phyloP scores from a whole-genome alignment of 352 stramenopile species.

The Thraustotheca clavata region DNA sequence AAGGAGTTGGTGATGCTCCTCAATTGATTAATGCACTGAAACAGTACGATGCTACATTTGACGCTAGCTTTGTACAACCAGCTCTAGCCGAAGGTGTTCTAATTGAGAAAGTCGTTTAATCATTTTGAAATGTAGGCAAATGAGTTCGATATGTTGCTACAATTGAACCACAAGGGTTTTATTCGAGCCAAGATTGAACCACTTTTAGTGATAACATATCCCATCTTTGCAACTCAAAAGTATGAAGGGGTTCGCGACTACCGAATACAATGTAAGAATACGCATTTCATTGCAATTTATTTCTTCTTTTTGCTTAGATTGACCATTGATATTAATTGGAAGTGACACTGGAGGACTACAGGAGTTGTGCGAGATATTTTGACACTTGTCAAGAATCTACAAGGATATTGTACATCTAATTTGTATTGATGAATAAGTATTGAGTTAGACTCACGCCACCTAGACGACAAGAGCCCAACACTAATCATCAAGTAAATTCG shows the following conservation, averaged over 20 bases:
- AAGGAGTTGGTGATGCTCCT: neutral
- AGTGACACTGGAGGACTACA: slow-evolving; percentile 57
- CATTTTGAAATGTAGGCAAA: slow-evolving; percentile 26
- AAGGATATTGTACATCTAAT: too few species aligned
- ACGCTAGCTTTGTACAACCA: slow-evolving; percentile 39
- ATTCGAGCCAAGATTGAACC: slow-evolving; percentile 46
- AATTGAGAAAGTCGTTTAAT: neutral
- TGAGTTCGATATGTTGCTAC: slow-evolving; percentile 61
- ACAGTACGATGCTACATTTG: slow-evolving; percentile 48
- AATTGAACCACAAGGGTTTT: slow-evolving; percentile 43
- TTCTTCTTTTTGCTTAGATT: slow-evolving; percentile 21
- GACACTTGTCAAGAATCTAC: slow-evolving; percentile 59
- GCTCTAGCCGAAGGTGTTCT: slow-evolving; percentile 28
- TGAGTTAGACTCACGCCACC: too few species aligned
- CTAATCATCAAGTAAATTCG: too few species aligned
- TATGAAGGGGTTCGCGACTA: slow-evolving; percentile 67
- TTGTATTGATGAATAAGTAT: too few species aligned
- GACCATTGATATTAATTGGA: slow-evolving; percentile 58
- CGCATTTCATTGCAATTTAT: too few species aligned
- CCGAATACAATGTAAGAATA: slow-evolving; percentile 42
- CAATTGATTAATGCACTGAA: slow-evolving; percentile 26
- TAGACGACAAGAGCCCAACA: too few species aligned
- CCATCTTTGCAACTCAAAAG: slow-evolving; percentile 47
- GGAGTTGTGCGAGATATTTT: slow-evolving; percentile 67
- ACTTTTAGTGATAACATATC: slow-evolving; percentile 49